A percentile compares a stretch with the other conserved stretches of the same genome.
Conservation (phyloP, 208 protist genomes). For the Vickermania ingenoplastis region DNA sequence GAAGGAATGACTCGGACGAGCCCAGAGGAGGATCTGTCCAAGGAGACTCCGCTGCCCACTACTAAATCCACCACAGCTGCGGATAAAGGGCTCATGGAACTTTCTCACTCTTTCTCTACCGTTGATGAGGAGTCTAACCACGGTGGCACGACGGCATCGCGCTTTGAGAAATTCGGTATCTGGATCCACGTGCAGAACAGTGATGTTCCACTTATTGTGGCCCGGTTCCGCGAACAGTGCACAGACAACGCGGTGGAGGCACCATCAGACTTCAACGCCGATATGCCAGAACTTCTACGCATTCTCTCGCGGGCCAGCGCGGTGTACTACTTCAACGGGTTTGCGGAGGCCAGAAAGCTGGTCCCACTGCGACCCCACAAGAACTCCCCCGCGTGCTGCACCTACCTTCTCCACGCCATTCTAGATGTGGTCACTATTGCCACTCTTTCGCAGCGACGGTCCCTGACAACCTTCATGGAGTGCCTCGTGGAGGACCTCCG, state of each 20-base stretch:
- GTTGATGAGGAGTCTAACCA: conserved; percentile 1
- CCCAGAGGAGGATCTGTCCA: background rate
- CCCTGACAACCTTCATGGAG: conserved; percentile 5
- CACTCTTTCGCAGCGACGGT: conserved; percentile 3
- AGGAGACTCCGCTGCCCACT: background rate
- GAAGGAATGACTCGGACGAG: background rate
- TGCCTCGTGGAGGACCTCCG: background rate
- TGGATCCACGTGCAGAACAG: conserved; percentile 4
- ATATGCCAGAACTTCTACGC: background rate
- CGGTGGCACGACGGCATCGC: background rate
- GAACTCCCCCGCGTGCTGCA: background rate
- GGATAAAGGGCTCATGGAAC: background rate
- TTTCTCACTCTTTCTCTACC: background rate
- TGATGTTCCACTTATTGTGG: conserved; percentile 1
- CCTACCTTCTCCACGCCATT: background rate
- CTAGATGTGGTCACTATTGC: background rate
- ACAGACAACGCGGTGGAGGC: background rate
- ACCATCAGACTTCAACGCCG: conserved; percentile 1
- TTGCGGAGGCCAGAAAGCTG: conserved; percentile 3
- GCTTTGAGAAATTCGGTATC: conserved; percentile 1
- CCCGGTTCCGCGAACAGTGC: background rate
- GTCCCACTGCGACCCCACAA: conserved; percentile 4
- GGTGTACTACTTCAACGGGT: conserved; percentile 1
- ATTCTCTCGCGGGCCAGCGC: conserved; percentile 1
- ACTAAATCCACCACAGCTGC: background rate